Evolutionary conservation across 108 stramenopile genomes (phyloP), one percentile per base, ranked within the genome.

Genomic region (Cyclotella distinguenda): DNA sequence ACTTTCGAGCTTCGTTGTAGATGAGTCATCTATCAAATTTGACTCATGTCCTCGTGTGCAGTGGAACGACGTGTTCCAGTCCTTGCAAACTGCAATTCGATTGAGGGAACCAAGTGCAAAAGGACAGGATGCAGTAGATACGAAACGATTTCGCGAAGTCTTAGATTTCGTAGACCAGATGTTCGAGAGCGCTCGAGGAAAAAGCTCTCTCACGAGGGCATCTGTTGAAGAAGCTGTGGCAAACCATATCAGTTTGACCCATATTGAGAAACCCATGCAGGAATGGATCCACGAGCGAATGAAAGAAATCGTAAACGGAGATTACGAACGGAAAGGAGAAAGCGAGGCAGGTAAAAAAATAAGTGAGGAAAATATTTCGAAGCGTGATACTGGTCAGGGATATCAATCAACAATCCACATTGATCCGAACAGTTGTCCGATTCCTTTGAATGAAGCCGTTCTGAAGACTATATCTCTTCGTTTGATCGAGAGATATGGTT

Each of bases 401-500:
- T 13, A 38, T 35, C 28, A 6, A 25, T 26, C 34, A 15, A 36
- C 48, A 39, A 27, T 64, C 25, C 36, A 66, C 30, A 30, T 15
- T 27, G 27, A 47, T 30, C 10, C 12, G 19, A 51, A 47, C 13
- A 16, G 44, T 44, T 27, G 34, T 16, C 43, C 22, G 19, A 43
- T 70, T 6, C 60, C 42, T n/a, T 55, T 70, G 27, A 70, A 60
- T 42, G 19, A 53, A 39, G 2, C 19, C 7, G 30, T 43, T 39
- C 19, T 62, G 22, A 62, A 61, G 22, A n/a, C 60, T 0, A 36
- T 71, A 31, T 33, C 70, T 26, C 54, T 71, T 52, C 49, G 60
- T 16, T 38, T 71, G 40, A 54, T 71, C 18, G 70, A 71, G 28
- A 44, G 70, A 30, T 63, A 71, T 38, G 52, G 70, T 43, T 16